Evolutionary conservation across 2,329 filamentous ascomycete species (phyloP).

Genomic region (Aspergillus brasiliensis): DNA sequence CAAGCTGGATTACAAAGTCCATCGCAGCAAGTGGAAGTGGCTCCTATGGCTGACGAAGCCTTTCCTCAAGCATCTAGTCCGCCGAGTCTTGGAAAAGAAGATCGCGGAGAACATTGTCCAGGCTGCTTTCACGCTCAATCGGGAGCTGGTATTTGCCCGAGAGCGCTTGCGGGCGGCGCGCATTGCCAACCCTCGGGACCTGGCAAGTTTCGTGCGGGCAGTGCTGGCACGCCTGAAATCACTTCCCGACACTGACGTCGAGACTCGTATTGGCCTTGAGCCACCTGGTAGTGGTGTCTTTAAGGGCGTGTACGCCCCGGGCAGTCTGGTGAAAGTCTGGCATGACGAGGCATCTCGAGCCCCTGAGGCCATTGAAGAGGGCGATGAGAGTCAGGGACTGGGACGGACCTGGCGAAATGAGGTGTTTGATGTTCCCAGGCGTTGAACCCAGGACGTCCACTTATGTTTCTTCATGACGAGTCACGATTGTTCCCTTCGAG

Average conservation of each 20-base stretch:
- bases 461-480: background rate
- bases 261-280: conserved; percentile 71
- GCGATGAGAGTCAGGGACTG: conserved; percentile 59
- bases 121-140: conserved; percentile 72
- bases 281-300: conserved; percentile 68
- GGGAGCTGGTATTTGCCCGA: conserved; percentile 82
- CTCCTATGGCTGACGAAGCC: conserved; percentile 84
- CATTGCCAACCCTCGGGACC: conserved; percentile 76
- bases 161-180: conserved; percentile 84
- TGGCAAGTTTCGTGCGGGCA: conserved; percentile 80
- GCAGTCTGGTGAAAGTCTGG: conserved; percentile 88
- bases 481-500: background rate
- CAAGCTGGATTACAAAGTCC: conserved; percentile 78
- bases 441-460: conserved; percentile 4
- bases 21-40: conserved; percentile 70
- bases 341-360: conserved; percentile 74
- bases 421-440: conserved; percentile 64
- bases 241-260: conserved; percentile 73
- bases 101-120: conserved; percentile 72
- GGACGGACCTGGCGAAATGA: conserved; percentile 72
- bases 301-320: conserved; percentile 81
- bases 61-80: conserved; percentile 75
- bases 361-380: conserved; percentile 71
- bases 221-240: conserved; percentile 75
- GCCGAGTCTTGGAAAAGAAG: conserved; percentile 76